phyloP scores from a whole-genome alignment of 73 alveolate genomes.

The Breviolum minutum region DNA sequence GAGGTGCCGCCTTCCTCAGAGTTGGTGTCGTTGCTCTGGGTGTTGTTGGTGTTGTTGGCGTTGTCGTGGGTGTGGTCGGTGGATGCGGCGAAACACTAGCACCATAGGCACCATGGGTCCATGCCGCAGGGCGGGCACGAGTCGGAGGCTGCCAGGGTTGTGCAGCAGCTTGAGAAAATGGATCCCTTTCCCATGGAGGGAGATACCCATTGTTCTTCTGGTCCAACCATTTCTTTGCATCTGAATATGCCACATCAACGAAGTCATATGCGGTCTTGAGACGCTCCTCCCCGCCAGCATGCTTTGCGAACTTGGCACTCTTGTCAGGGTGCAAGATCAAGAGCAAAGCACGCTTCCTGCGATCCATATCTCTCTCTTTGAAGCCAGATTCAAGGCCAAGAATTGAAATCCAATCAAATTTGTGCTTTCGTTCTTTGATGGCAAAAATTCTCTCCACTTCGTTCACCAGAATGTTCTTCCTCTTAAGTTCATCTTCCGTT shows the following conservation, averaged over 20 bases:
- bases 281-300: slow-evolving; percentile 18
- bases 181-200: slow-evolving; percentile 9
- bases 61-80: neutral
- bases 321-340: slow-evolving; percentile 3
- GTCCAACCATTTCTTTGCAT: slow-evolving; percentile 25
- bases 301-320: slow-evolving; percentile 16
- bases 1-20: neutral
- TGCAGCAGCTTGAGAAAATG: neutral
- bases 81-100: neutral
- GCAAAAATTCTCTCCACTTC: neutral
- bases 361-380: neutral
- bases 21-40: neutral
- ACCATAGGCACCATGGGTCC: neutral
- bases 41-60: neutral
- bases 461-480: slow-evolving; percentile 5
- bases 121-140: neutral
- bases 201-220: slow-evolving; percentile 5
- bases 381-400: neutral
- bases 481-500: neutral
- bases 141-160: neutral
- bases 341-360: neutral
- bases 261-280: slow-evolving; percentile 19
- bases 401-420: slow-evolving; percentile 5
- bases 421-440: neutral
- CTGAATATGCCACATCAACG: slow-evolving; percentile 18